Base-by-base conservation (phyloP, 192 early-diverging fungal species). In the Dissophora globulifera region DNA sequence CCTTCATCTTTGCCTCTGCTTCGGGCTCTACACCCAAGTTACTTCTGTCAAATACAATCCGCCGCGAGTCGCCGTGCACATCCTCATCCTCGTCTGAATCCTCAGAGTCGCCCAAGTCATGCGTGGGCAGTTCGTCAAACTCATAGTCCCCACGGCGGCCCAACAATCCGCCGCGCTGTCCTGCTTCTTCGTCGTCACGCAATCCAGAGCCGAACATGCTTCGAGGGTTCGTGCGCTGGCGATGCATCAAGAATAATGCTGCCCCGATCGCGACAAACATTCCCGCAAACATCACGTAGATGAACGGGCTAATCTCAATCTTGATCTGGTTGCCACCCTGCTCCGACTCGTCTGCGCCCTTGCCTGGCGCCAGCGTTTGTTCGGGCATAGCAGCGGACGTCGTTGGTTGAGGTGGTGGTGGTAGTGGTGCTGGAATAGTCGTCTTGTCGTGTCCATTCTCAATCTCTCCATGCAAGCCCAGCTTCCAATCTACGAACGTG, bases 401-500 rank as follows among this genome's bases (percentile, higher is more conserved):
- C n/a, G 72, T 76, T 6, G 72, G 72, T 16, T 46, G 42, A 25
- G 67, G 12, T 23, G 32, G 4, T 20, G 57, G 50, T 52, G 67
- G 56, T 5, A 31, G 30, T 7, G 67, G 67, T 8, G 17, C 15
- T 42, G 43, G 58, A 10, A 27, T 1, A 12, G 50, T 35, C 4
- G 54, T 50, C 26, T 42, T 1, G 26, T 23, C 32, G 15, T 53
- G 50, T 23, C 63, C 72, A 48, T 30, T 46, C 15, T 49, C 72
- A 16, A 76, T 61, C 38, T 66, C 72, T 3, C 72, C 72, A 41
- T 76, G 64, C 19, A 76, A 58, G 13, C 62, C 46, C 51, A 92
- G 64, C 33, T 86, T 85, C 91, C 92, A 93, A 16, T 85, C 65
- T n/a, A 82, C 60, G 35, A 92, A 80, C n/a, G 51, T 78, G 13